phyloP scores from a whole-genome alignment of 2,329 filamentous ascomycete species.

The Rutstroemia sp. region DNA sequence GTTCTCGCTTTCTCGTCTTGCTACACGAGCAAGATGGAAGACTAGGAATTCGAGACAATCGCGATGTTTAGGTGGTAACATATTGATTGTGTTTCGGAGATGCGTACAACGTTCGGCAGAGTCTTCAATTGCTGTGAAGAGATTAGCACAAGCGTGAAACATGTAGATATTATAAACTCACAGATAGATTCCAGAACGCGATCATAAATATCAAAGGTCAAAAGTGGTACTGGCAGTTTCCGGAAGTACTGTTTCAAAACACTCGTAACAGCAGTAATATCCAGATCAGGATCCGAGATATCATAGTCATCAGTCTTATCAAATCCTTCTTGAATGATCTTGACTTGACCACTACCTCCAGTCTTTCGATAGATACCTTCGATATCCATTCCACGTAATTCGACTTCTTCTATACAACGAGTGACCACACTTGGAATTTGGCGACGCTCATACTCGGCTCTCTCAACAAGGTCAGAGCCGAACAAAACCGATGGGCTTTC shows the following conservation, averaged over 20 bases:
- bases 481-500: slow-evolving; percentile 62
- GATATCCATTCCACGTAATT: slow-evolving; percentile 90
- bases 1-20: slow-evolving; percentile 75
- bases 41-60: slow-evolving; percentile 91
- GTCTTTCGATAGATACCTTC: slow-evolving; percentile 98
- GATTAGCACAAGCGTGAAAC: slow-evolving; percentile 20
- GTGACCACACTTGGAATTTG: slow-evolving; percentile 87
- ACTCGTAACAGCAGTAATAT: slow-evolving; percentile 94
- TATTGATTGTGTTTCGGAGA: slow-evolving; percentile 65
- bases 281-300: slow-evolving; percentile 86
- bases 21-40: slow-evolving; percentile 85
- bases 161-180: slow-evolving; percentile 36
- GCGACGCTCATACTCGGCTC: slow-evolving; percentile 80
- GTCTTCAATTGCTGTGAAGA: slow-evolving; percentile 50
- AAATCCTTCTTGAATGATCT: slow-evolving; percentile 84
- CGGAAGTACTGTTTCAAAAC: slow-evolving; percentile 97
- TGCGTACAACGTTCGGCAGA: slow-evolving; percentile 61
- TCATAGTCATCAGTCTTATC: slow-evolving; percentile 81
- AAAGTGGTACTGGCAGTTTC: slow-evolving; percentile 78
- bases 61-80: slow-evolving; percentile 74
- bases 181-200: slow-evolving; percentile 72
- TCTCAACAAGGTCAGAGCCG: slow-evolving; percentile 78
- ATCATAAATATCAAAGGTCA: slow-evolving; percentile 92
- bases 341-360: slow-evolving; percentile 84
- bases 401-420: slow-evolving; percentile 93